Evolutionary conservation across 331 rosid species (phyloP).

Genomic region (Saraca asoca): DNA sequence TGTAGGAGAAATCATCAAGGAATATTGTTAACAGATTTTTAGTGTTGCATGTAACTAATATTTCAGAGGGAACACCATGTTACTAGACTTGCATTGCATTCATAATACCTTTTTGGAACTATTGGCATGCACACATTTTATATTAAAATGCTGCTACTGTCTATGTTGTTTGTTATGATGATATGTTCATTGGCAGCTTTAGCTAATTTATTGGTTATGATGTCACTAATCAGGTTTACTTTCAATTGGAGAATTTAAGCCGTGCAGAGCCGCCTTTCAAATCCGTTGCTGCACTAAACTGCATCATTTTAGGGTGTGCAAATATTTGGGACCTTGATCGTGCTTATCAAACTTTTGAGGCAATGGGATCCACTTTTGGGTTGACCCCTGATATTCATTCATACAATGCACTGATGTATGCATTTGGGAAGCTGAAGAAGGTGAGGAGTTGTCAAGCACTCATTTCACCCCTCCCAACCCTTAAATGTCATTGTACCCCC

Average conservation of each 20-base stretch:
- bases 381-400: constrained; percentile 90
- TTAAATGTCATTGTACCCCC: not conserved
- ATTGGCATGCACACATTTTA: constrained; percentile 17
- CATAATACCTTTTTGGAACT: constrained; percentile 7
- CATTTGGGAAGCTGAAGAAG: constrained; percentile 94
- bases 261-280: constrained; percentile 76
- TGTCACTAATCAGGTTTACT: constrained; percentile 66
- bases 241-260: constrained; percentile 85
- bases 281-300: constrained; percentile 88
- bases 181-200: constrained; percentile 23
- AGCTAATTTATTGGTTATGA: constrained; percentile 35
- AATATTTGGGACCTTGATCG: constrained; percentile 97
- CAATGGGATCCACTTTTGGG: constrained; percentile 77
- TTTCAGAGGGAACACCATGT: not conserved
- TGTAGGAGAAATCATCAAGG: not conserved
- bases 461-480: constrained; percentile 17
- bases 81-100: constrained; percentile 13
- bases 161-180: constrained; percentile 10
- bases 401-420: constrained; percentile 75
- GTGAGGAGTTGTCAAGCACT: constrained; percentile 37
- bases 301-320: constrained; percentile 90
- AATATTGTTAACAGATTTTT: too few species aligned
- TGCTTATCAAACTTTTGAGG: constrained; percentile 96
- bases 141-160: constrained; percentile 14
- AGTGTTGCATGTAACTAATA: too few species aligned